Base-by-base conservation (phyloP, 2,329 filamentous ascomycete genomes). In the Paraconiothyrium sp. region DNA sequence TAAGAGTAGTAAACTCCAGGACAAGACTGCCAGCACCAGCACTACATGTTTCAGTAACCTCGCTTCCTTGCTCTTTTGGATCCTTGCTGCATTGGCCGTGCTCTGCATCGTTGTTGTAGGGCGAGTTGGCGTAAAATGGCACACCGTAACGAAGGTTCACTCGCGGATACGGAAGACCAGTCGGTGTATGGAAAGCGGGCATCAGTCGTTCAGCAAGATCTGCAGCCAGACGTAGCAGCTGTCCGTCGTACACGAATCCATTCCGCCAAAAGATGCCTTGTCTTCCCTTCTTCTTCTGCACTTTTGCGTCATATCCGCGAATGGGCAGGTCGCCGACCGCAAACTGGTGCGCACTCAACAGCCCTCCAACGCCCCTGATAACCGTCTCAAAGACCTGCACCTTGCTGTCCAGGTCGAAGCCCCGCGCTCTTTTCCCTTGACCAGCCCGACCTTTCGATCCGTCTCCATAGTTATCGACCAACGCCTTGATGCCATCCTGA, bases 361-460 rank as follows among this genome's bases (percentile, higher is more conserved):
- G 83, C 0, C 95, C 95, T 14, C 95, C 95, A 49, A 97, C 87
- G 16, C 94, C 95, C 61, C 95, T 87, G 69, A 99, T 99, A 39
- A 97, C 94, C 0, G 94, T 98, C 82, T 99, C 95, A 74, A 99
- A 99, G 43, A 99, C 93, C 80, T 99, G 94, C 1, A 99, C 95
- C 80, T 98, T 99, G 82, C 94, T 97, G 79, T 99, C 94, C 44
- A 97, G 83, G 78, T 99, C 93, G 72, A 99, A 99, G 0, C 93
- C 95, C 58, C 89, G 86, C 3, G 89, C 89, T 66, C 93, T 85
- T 60, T 86, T 83, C 3, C 94, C 94, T 72, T 87, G 85, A 7
- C 92, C 92, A 5, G 85, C 84, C 14, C 86, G 83, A 3, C 91
- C 90, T 9, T 84, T 80, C 34, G 88, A 89, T 1, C 94, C 94